phyloP scores from a whole-genome alignment of 257 asterid species.

The Misopates orontium region DNA sequence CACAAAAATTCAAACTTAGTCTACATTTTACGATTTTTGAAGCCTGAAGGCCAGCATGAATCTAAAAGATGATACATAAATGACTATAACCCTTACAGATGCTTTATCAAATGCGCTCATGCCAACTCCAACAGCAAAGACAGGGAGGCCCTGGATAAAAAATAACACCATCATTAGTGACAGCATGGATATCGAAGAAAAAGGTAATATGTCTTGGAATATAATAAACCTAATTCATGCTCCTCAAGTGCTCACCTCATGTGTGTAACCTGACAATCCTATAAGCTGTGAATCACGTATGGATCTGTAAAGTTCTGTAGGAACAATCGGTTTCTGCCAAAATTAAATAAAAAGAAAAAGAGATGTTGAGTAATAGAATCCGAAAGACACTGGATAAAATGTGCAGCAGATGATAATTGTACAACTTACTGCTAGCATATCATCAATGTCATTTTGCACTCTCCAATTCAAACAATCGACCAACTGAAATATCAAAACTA shows the following conservation, averaged over 20 bases:
- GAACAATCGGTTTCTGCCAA: conserved; percentile 64
- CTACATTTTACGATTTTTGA: conserved; percentile 2
- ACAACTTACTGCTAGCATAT: conserved; percentile 60
- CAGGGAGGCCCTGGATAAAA: conserved; percentile 56
- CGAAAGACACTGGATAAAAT: neutral
- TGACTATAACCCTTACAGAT: conserved; percentile 44
- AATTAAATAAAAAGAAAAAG: too few relatives aligned
- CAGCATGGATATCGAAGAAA: conserved; percentile 10
- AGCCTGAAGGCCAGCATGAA: conserved; percentile 1
- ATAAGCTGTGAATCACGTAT: conserved; percentile 72
- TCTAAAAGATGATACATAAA: conserved; percentile 15
- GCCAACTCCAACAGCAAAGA: conserved; percentile 68
- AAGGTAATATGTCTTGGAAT: neutral
- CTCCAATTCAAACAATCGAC: conserved; percentile 68
- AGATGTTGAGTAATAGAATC: too few relatives aligned
- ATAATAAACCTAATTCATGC: conserved; percentile 24
- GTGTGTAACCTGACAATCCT: conserved; percentile 68
- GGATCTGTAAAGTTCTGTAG: conserved; percentile 55
- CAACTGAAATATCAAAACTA: conserved; percentile 50
- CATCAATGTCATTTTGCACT: conserved; percentile 64
- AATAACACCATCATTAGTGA: conserved; percentile 17
- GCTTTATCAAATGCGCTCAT: conserved; percentile 64
- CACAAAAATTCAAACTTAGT: neutral
- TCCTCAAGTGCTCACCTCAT: conserved; percentile 47
- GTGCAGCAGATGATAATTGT: neutral